Base-by-base conservation (phyloP, 2,329 filamentous ascomycete genomes). In the Hortaea werneckii region DNA sequence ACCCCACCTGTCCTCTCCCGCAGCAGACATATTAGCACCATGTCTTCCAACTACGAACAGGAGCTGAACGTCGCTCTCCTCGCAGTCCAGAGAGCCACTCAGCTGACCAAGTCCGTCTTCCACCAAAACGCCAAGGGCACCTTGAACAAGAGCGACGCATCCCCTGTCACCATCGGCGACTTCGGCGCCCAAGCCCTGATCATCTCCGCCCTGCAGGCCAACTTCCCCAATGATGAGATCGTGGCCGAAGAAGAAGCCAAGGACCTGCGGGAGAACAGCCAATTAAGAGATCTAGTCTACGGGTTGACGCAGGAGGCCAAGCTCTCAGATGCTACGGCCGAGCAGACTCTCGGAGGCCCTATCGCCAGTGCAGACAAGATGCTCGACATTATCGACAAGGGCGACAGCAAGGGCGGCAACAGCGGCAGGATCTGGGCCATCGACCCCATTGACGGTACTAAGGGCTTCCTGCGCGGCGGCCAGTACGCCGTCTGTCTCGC, bases 121-220 rank as follows among this genome's bases (percentile, higher is more conserved):
- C 75, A 88, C 69, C 85, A 90, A 58, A 92, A 90, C 68, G 84
- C 87, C 58, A 96, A 96, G 72, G 90, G 90, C 57, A 95, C 92
- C 40, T 76, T 95, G 43, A 85, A 83, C 65, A 98, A 98, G 73
- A 83, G 87, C 67, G 92, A 98, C 75, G 87, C 87, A 64, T 95
- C 89, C 7, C 92, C 92, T 54, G 92, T 98, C 59, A 98, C 92
- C 12, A 92, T 96, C 58, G 92, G 90, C 65, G 92, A 98, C 71
- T 96, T 95, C 66, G 92, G 92, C 61, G 94, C 92, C 34, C 92
- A 98, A 72, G 89, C 92, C 29, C 79, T 98, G 54, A 95, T 98
- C 68, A 95, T 96, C 62, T 77, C 82, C 47, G 90, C 90, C 28
- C 82, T 98, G 56, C 82, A 83, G 67, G 79, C 86, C 68, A 87